Conservation (phyloP, 2,329 filamentous ascomycete species). For the Colletotrichum sp. region DNA sequence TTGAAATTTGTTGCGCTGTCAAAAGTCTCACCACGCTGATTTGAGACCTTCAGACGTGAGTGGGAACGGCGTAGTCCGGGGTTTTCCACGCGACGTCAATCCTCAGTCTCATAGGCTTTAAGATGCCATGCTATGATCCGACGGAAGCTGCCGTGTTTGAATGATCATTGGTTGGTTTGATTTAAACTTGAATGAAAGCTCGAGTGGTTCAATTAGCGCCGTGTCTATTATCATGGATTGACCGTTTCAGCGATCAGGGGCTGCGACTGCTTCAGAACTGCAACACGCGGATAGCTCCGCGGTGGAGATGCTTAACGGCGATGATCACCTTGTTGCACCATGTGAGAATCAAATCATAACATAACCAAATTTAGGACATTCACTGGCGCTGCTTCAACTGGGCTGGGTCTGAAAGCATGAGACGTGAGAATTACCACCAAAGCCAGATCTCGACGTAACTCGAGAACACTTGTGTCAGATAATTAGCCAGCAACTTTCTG, state of each 20-base stretch:
- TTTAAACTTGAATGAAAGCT: not conserved
- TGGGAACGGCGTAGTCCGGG: not conserved
- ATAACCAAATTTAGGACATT: rapidly evolving
- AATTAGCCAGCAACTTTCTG: no score
- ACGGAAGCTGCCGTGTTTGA: not conserved
- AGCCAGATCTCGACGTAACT: no score
- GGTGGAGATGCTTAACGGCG: not conserved
- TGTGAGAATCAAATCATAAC: not conserved
- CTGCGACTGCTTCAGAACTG: not conserved
- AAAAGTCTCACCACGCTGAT: not conserved
- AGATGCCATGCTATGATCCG: not conserved
- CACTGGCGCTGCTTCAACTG: not conserved
- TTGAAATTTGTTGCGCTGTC: not conserved
- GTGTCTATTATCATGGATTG: not conserved
- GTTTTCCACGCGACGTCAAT: not conserved
- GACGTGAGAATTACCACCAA: not conserved
- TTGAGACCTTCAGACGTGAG: not conserved
- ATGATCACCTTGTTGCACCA: not conserved
- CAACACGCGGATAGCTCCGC: not conserved
- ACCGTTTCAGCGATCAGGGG: not conserved
- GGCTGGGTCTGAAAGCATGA: rapidly evolving
- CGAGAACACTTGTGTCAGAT: no score
- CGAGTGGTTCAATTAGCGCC: not conserved
- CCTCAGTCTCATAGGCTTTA: not conserved
- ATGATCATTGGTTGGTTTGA: not conserved